These are phyloP conservation scores for Tulasnella sp. DNA, from an alignment of 768 basidiomycete genomes.

Conservation along the genomic window DNA sequence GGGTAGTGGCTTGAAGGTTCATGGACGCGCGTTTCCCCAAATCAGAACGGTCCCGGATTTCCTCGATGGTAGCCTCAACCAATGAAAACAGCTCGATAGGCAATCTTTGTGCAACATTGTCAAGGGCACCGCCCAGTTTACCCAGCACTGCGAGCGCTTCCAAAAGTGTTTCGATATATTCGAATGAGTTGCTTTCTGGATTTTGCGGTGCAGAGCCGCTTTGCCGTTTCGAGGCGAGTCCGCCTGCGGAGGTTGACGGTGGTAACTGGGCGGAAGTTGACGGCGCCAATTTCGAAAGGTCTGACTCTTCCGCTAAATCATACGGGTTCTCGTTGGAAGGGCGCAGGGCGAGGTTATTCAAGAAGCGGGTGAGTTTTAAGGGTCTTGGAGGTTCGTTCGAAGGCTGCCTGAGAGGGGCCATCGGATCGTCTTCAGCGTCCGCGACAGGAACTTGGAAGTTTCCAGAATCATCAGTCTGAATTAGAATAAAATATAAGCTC, in stretches of 20 bases:
- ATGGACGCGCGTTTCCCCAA: conserved; percentile 43
- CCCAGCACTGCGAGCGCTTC: conserved; percentile 92
- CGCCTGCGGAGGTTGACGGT: background rate
- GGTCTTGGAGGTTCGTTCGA: conserved; percentile 42
- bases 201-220: conserved; percentile 41
- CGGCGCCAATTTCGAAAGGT: conserved; percentile 24
- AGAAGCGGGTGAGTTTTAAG: conserved; percentile 56
- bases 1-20: conserved; percentile 36
- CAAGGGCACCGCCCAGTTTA: conserved; percentile 77
- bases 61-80: conserved; percentile 81
- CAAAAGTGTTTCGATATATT: conserved; percentile 86
- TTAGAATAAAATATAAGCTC: conserved; percentile 2
- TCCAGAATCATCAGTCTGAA: conserved; percentile 16
- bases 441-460: conserved; percentile 53
- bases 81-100: conserved; percentile 77
- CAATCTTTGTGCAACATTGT: conserved; percentile 76
- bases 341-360: conserved; percentile 60
- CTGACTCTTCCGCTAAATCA: conserved; percentile 49
- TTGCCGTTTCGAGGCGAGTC: conserved; percentile 30
- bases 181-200: conserved; percentile 89
- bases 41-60: conserved; percentile 87
- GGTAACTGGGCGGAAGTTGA: background rate
- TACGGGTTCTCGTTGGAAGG: conserved; percentile 70
- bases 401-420: conserved; percentile 29
- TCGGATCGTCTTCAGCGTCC: conserved; percentile 49